Percentiles rank a stretch among this genome's conserved stretches.
These are phyloP conservation scores for Chlorella sp. DNA, from an alignment of 139 green algal genomes.

Conservation along the genomic window DNA sequence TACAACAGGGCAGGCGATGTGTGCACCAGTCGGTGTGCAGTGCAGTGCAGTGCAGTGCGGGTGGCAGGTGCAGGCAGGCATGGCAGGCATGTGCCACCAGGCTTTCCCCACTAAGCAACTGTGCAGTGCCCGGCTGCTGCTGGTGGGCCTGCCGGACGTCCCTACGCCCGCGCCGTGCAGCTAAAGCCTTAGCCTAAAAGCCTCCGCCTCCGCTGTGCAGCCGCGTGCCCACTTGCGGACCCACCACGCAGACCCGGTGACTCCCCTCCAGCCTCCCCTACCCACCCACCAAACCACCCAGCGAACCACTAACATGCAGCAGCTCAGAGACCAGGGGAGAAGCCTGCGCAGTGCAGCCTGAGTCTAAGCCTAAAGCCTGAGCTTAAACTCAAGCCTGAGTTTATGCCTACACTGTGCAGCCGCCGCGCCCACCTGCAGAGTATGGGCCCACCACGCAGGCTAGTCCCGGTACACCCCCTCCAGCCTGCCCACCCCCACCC, in stretches of 20 bases:
- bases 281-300: too few relatives aligned
- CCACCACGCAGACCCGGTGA: too few relatives aligned
- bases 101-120: not conserved
- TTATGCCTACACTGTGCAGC: too few relatives aligned
- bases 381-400: not conserved
- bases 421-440: conserved; percentile 1
- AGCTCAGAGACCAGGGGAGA: not conserved
- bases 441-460: conserved; percentile 49
- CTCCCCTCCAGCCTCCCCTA: too few relatives aligned
- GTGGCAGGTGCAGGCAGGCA: not conserved
- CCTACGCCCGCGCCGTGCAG: too few relatives aligned
- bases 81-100: not conserved
- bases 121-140: too few relatives aligned
- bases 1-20: too few relatives aligned
- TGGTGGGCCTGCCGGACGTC: too few relatives aligned
- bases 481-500: conserved; percentile 14
- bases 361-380: not conserved
- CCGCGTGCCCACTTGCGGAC: too few relatives aligned
- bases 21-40: not conserved
- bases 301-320: not conserved
- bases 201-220: too few relatives aligned
- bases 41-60: too few relatives aligned
- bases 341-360: not conserved
- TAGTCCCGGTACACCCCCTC: conserved; percentile 48
- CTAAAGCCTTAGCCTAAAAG: too few relatives aligned